Base-by-base conservation (phyloP, 768 basidiomycete genomes). In the Pholiota microspora region DNA sequence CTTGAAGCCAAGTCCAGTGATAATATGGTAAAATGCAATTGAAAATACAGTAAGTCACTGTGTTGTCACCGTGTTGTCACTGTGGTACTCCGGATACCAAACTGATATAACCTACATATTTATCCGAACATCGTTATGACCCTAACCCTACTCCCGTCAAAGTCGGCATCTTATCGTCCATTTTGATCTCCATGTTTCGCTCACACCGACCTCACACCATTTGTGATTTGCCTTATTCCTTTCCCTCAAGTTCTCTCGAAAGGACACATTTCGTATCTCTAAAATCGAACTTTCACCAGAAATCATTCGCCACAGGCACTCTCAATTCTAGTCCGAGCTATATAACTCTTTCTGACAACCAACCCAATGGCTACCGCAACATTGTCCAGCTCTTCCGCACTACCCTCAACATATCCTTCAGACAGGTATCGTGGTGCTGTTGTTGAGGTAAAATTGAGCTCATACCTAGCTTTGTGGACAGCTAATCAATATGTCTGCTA, bases 391-490 rank as follows among this genome's bases (percentile, higher is more conserved):
- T 36, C 62, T 27, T 55, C 54, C 2, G 48, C 51, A 45, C 60
- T 59, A 44, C 45, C 61, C 5, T 50, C 55, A 8, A 31, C 59
- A 7, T 57, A 56, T 24, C 59, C 58, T 7, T 58, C 57, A 21
- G 77, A 79, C 62, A 90, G 86, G 71, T 95, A 92, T 65, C 80
- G 92, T 18, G 93, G 94, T 1, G 92, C 94, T 2, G 92, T 94
- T 24, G 92, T 96, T 7, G 94, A 96, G 82, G 93, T 89, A 55
- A 61, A n/a, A 28, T 21, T 6, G n/a, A 42, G 8, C 6, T 6
- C 8, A 10, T 23, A 21, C 4, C 16, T 18, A 16, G 16, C 18
- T 42, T 3, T 8, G 10, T 8, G 16, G 16, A 18, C 40, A 10
- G 38, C 9, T 42, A 3, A 42, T 10, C n/a, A 4, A 9, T 42